phyloP scores from a whole-genome alignment of 2,329 filamentous ascomycete genomes.

The Ceratocystis eucalypticola region DNA sequence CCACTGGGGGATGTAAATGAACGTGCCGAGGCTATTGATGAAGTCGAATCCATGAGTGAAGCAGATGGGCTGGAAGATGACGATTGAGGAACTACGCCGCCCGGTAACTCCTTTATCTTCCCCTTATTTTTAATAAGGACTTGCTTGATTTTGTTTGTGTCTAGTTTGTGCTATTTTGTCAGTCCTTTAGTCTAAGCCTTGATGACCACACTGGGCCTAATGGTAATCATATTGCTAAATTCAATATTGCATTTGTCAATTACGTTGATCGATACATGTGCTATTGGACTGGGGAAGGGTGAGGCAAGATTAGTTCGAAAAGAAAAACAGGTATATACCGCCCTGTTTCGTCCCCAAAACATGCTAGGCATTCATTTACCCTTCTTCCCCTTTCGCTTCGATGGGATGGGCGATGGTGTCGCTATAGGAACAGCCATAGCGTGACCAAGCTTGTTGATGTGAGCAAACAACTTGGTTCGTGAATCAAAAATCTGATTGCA shows the following conservation, averaged over 20 bases:
- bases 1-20: slow-evolving; percentile 44
- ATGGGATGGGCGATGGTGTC: not conserved
- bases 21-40: slow-evolving; percentile 64
- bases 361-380: not conserved
- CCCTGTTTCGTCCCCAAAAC: not conserved
- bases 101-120: no score
- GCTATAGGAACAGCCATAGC: slow-evolving; percentile 34
- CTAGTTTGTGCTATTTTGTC: no score
- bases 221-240: no score
- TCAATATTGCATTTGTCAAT: no score
- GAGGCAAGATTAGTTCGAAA: no score
- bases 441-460: slow-evolving; percentile 54
- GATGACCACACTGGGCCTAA: no score
- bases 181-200: no score
- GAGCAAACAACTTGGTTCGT: slow-evolving; percentile 58
- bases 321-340: not conserved
- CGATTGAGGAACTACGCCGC: not conserved
- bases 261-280: not conserved
- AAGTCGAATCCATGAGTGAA: slow-evolving; percentile 80
- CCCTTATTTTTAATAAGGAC: no score
- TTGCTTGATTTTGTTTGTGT: no score
- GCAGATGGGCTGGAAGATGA: slow-evolving; percentile 30
- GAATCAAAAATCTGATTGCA: slow-evolving; percentile 41
- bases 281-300: not conserved
- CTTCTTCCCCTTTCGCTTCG: slow-evolving; percentile 11